These are phyloP conservation scores for Celoporthe dispersa DNA, from an alignment of 2,329 filamentous ascomycete species.

Conservation along the genomic window DNA sequence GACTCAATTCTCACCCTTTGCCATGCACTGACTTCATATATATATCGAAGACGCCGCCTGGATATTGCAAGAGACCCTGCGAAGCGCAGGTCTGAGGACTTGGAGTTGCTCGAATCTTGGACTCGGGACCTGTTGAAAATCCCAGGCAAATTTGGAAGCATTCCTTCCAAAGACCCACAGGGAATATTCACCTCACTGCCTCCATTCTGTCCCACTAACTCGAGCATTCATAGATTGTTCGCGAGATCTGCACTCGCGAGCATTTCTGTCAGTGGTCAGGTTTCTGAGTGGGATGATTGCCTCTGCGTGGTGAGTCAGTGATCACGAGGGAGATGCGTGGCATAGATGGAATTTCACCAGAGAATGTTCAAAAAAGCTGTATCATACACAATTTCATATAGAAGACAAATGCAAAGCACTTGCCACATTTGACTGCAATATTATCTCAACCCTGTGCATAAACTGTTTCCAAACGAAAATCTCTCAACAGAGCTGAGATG, in stretches of 20 bases:
- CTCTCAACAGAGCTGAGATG: neutral
- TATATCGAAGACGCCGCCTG: neutral
- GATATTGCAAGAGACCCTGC: neutral
- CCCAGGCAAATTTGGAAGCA: neutral
- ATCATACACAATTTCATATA: neutral
- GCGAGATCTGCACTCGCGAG: neutral
- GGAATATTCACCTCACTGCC: neutral
- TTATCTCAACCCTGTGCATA: neutral
- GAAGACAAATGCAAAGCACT: neutral
- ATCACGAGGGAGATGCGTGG: neutral
- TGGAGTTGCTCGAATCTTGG: neutral
- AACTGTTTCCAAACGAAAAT: neutral
- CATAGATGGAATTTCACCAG: neutral
- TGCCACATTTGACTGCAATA: neutral
- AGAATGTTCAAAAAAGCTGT: neutral
- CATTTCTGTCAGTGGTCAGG: neutral
- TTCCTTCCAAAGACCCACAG: neutral
- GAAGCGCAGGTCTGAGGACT: neutral
- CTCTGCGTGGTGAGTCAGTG: neutral
- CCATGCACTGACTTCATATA: neutral
- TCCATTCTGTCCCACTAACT: neutral
- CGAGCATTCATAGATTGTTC: neutral
- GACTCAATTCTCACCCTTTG: too few relatives aligned
- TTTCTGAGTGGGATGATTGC: neutral
- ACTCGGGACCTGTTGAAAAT: neutral